Evolutionary conservation across 2,329 filamentous ascomycete genomes (phyloP).

Genomic region (Orbilia oligospora): DNA sequence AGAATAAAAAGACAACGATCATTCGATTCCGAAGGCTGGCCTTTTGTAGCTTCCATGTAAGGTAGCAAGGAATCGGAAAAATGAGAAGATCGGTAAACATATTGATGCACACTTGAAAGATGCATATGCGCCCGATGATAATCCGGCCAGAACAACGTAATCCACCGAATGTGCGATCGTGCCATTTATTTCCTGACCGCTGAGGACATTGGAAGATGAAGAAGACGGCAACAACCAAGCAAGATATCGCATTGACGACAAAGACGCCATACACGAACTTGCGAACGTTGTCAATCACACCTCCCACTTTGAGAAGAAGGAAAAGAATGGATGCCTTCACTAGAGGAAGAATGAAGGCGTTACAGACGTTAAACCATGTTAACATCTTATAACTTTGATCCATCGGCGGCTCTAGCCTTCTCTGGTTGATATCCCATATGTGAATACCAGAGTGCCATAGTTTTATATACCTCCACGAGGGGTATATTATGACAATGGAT

Average conservation of each 20-base stretch:
- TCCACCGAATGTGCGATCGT: constrained; percentile 66
- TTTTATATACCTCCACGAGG: constrained; percentile 52
- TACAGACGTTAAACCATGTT: constrained; percentile 67
- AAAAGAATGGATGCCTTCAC: constrained; percentile 68
- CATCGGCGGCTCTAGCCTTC: constrained; percentile 40
- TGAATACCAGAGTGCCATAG: constrained; percentile 56
- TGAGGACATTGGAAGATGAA: constrained; percentile 68
- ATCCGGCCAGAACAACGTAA: constrained; percentile 67
- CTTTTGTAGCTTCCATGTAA: constrained; percentile 67
- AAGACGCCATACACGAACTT: constrained; percentile 67
- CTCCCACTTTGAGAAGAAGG: constrained; percentile 67
- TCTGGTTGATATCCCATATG: constrained; percentile 53
- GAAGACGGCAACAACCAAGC: constrained; percentile 66
- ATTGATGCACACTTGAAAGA: constrained; percentile 68
- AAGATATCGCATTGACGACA: constrained; percentile 66
- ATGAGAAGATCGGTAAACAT: constrained; percentile 67
- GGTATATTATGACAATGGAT: constrained; percentile 66
- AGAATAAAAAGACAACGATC: constrained; percentile 67
- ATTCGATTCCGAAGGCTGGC: constrained; percentile 66
- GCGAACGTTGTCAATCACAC: constrained; percentile 67
- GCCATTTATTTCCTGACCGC: constrained; percentile 67
- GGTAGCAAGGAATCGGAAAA: constrained; percentile 68
- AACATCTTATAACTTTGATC: constrained; percentile 66
- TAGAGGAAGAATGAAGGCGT: constrained; percentile 67
- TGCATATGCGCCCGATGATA: constrained; percentile 66